phyloP scores from a whole-genome alignment of 768 basidiomycete genomes.

The Kwoniella bestiolae region DNA sequence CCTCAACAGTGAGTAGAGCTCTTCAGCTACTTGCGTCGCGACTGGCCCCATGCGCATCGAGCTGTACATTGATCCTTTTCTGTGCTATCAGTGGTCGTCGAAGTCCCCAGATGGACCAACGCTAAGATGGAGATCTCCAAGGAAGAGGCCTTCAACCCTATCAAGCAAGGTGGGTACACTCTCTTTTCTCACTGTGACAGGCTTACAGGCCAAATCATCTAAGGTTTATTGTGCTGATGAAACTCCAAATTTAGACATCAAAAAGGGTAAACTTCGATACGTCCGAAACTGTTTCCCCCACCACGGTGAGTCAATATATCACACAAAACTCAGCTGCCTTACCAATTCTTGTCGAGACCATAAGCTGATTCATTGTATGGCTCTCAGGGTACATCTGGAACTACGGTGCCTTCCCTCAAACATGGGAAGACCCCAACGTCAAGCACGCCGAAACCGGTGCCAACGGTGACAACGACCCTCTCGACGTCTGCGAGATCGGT shows the following conservation, averaged over 20 bases:
- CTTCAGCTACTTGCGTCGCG: background rate
- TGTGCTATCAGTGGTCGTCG: conserved; percentile 51
- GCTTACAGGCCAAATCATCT: no score
- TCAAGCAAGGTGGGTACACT: conserved; percentile 75
- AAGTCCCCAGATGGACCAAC: conserved; percentile 93
- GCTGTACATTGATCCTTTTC: background rate
- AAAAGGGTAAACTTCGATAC: conserved; percentile 92
- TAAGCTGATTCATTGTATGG: conserved; percentile 3
- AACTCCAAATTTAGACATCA: no score
- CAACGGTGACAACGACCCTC: conserved; percentile 97
- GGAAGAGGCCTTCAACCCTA: conserved; percentile 98
- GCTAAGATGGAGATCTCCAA: conserved; percentile 99
- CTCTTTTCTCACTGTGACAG: no score
- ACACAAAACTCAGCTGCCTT: background rate
- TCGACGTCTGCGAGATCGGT: conserved; percentile 99
- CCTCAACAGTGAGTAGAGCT: conserved; percentile 77
- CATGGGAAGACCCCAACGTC: conserved; percentile 92
- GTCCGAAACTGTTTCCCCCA: conserved; percentile 99
- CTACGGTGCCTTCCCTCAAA: conserved; percentile 99
- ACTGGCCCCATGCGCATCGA: background rate
- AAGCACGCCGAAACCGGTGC: conserved; percentile 97
- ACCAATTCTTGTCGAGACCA: no score
- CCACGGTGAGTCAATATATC: conserved; percentile 71
- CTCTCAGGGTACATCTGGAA: conserved; percentile 81
- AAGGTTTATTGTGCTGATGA: no score